These are phyloP conservation scores for Lodderomyces theae DNA, from an alignment of 1,139 yeast genomes.

Conservation along the genomic window DNA sequence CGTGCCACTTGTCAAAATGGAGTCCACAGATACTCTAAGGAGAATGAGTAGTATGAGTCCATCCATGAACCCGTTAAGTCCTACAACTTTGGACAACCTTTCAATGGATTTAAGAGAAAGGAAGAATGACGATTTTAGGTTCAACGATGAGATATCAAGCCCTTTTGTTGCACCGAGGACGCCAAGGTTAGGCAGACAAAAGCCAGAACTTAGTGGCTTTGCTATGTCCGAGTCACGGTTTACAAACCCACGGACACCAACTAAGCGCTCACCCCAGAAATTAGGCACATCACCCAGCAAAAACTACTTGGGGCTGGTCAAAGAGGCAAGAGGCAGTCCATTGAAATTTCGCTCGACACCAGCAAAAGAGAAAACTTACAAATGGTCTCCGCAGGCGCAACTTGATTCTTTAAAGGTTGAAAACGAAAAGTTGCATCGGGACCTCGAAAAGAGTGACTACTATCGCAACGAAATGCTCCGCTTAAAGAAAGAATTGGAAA, in stretches of 20 bases:
- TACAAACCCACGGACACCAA: not conserved
- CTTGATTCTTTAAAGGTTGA: not conserved
- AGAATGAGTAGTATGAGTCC: not conserved
- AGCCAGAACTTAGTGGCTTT: not conserved
- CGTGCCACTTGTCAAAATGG: not conserved
- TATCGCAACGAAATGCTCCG: not conserved
- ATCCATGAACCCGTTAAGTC: not conserved
- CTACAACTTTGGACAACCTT: constrained; percentile 1
- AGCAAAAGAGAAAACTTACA: not conserved
- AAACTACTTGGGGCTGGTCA: constrained; percentile 1
- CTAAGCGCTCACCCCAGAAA: not conserved
- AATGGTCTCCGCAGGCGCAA: not conserved
- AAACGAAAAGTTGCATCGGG: not conserved
- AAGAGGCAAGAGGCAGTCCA: not conserved
- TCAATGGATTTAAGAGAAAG: not conserved
- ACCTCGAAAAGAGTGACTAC: not conserved
- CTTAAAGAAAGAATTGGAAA: not conserved
- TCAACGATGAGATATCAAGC: not conserved
- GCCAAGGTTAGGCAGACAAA: not conserved
- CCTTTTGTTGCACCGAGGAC: not conserved
- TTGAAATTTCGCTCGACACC: not conserved
- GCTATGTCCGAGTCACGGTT: too few species aligned
- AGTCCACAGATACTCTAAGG: not conserved
- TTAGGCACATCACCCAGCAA: not conserved
- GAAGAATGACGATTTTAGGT: not conserved